Evolutionary conservation across 2,329 filamentous ascomycete species (phyloP), one percentile per base, ranked within the genome.

Genomic region (Thermomyces lanuginosus): DNA sequence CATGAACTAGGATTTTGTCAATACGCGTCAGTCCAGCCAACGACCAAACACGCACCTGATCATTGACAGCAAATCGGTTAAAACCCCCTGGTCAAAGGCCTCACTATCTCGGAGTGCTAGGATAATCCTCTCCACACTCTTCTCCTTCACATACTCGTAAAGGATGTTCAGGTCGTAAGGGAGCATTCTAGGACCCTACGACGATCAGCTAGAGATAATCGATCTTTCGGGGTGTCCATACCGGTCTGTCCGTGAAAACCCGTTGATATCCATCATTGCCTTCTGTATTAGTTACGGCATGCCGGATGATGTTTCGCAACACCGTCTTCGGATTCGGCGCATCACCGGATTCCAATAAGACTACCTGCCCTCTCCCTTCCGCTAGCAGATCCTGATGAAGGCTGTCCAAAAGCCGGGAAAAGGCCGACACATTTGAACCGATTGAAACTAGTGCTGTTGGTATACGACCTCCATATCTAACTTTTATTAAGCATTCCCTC

Each of bases 1-100:
- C 70, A 75, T 10, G 61, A 66, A 34, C 64, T 66, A 33, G n/a
- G 24, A 21, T 52, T 38, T 18, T 10, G 21, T 7, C 4, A 24
- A 15, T 13, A 10, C 8, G 17, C 6, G 6, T 5, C 9, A 16
- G n/a, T 12, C 5, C n/a, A 14, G 16, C 8, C 14, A 6, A 14
- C 14, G 18, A 2, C 11, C 4, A 2, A 5, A 24, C 2, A 48
- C 49, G 34, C 45, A 69, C 65, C 59, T 54, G 21, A 63, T 40
- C 12, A 60, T 36, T 13, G 51, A 55, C 15, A 63, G 41, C 11
- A 63, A 40, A 34, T 63, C 60, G 9, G 48, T 51, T 21, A 62
- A 33, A n/a, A 62, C 37, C 6, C 34, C 41, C 6, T 47, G 48
- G 32, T 63, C 57, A 35, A 61, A 62, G 3, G 56, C 55, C 37